A percentile compares a stretch with the other conserved stretches of the same genome.
phyloP scores from a whole-genome alignment of 805 yeast species.

The Cyberlindnera suaveolens region DNA sequence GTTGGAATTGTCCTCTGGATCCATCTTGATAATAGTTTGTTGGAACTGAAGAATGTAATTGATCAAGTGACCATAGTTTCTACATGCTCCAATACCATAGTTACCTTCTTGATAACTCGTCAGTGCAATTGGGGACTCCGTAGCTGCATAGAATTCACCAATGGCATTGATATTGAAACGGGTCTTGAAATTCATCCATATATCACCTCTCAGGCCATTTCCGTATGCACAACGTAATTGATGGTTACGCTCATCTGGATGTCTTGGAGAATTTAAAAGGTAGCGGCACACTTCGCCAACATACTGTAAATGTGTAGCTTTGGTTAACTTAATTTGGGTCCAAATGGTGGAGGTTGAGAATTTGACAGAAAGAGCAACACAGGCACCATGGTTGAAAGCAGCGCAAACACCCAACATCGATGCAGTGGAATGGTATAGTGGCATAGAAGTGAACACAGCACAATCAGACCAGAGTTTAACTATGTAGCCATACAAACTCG shows the following conservation, averaged over 20 bases:
- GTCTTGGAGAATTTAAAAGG: conserved; percentile 56
- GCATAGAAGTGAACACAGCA: conserved; percentile 85
- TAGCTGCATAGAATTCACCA: conserved; percentile 91
- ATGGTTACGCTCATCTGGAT: conserved; percentile 62
- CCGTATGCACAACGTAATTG: conserved; percentile 71
- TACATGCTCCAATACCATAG: conserved; percentile 82
- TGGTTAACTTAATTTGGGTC: conserved; percentile 72
- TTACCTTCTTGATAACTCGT: conserved; percentile 75
- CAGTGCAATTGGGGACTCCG: conserved; percentile 87
- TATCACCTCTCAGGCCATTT: conserved; percentile 84
- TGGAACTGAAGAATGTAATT: conserved; percentile 43
- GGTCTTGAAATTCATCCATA: conserved; percentile 75
- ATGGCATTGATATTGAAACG: conserved; percentile 69
- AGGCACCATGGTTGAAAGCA: conserved; percentile 57
- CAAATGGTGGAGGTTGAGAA: conserved; percentile 83
- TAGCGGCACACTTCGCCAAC: conserved; percentile 95
- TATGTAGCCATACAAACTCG: conserved; percentile 62
- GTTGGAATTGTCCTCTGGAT: conserved; percentile 69
- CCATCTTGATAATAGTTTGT: conserved; percentile 66
- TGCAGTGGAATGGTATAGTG: conserved; percentile 91
- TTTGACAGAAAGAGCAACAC: conserved; percentile 71
- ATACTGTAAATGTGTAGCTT: conserved; percentile 81
- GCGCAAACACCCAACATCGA: conserved; percentile 81
- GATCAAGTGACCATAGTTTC: conserved; percentile 64
- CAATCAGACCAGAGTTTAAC: conserved; percentile 50